These are phyloP conservation scores for Bidens hawaiensis DNA, from an alignment of 140 eudicot species.

Conservation along the genomic window DNA sequence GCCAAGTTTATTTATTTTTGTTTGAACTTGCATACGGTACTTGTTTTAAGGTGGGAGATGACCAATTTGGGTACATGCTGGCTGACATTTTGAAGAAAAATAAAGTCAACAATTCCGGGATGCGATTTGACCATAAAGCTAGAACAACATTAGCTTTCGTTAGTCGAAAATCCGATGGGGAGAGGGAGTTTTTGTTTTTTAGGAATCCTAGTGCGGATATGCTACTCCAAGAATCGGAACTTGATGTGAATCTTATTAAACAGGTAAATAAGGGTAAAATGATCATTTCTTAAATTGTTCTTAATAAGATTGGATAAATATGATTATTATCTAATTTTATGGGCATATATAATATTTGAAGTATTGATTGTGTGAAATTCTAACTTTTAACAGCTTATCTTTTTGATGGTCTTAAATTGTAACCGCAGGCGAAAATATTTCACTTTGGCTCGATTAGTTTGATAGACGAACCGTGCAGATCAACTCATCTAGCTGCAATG, in stretches of 20 bases:
- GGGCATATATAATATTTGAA: too few species aligned
- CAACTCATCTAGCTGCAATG: conserved; percentile 82
- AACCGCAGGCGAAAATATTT: conserved; percentile 62
- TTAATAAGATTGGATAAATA: too few species aligned
- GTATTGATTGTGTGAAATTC: too few species aligned
- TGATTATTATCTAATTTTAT: too few species aligned
- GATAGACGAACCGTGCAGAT: conserved; percentile 79
- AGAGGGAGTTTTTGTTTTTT: conserved; percentile 79
- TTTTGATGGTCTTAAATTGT: not conserved
- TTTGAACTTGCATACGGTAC: not conserved
- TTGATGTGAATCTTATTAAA: conserved; percentile 57
- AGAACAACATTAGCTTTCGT: conserved; percentile 83
- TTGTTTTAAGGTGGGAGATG: conserved; percentile 63
- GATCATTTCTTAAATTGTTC: too few species aligned
- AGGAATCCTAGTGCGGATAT: conserved; percentile 90
- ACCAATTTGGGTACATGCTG: conserved; percentile 80
- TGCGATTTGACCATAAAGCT: conserved; percentile 67
- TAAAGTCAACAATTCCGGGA: conserved; percentile 74
- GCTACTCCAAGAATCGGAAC: conserved; percentile 72
- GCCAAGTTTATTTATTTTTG: not conserved
- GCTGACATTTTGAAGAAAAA: conserved; percentile 67
- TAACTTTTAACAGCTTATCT: not conserved
- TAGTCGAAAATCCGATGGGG: conserved; percentile 67
- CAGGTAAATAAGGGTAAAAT: too few species aligned
- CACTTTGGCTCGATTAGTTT: conserved; percentile 90